Percentiles rank a stretch among this genome's conserved stretches.
phyloP scores from a whole-genome alignment of 768 basidiomycete genomes.

The Crucibulum laeve region DNA sequence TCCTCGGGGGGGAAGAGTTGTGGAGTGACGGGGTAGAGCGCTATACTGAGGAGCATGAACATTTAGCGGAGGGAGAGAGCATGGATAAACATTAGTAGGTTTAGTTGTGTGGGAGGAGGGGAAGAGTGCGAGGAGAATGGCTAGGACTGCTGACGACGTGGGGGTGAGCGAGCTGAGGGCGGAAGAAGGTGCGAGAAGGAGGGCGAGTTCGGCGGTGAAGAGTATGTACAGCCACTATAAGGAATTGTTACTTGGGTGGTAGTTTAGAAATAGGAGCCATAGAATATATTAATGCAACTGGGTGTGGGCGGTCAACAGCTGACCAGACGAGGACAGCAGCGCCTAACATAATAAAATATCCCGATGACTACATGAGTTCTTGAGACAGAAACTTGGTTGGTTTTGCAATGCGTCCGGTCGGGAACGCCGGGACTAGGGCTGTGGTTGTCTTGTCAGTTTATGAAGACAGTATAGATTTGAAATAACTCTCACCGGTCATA shows the following conservation, averaged over 20 bases:
- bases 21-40: conserved; percentile 67
- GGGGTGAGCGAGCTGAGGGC: conserved; percentile 14
- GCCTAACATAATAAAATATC: conserved; percentile 63
- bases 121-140: conserved; percentile 21
- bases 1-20: conserved; percentile 48
- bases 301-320: conserved; percentile 52
- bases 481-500: conserved; percentile 68
- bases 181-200: conserved; percentile 58
- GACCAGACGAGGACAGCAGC: conserved; percentile 59
- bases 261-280: conserved; percentile 3
- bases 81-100: conserved; percentile 13
- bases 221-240: conserved; percentile 76
- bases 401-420: conserved; percentile 60
- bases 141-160: conserved; percentile 41
- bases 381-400: conserved; percentile 63
- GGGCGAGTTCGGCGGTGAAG: conserved; percentile 59
- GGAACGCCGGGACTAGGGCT: conserved; percentile 80
- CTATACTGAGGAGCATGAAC: conserved; percentile 71
- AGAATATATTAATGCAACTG: conserved; percentile 60
- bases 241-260: conserved; percentile 3
- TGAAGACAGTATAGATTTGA: conserved; percentile 5
- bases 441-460: conserved; percentile 1
- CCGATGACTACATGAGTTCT: conserved; percentile 58
- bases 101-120: background rate
- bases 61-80: conserved; percentile 72